These are phyloP conservation scores for Naganishia vaughanmartiniae DNA, from an alignment of 768 basidiomycete genomes.

Conservation along the genomic window DNA sequence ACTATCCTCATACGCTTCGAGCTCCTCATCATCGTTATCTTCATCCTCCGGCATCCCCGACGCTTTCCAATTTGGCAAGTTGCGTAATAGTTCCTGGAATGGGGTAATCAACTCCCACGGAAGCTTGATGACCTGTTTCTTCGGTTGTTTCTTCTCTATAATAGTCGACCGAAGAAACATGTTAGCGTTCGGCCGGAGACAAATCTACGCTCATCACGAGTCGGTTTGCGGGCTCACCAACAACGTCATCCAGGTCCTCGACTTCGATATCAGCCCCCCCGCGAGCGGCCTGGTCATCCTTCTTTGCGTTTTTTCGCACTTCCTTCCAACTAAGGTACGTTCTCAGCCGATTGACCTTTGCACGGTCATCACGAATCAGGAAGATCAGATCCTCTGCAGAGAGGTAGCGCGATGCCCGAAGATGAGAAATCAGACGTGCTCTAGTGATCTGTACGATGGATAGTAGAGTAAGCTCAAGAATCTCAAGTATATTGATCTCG, in stretches of 20 bases:
- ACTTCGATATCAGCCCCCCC: slow-evolving; percentile 73
- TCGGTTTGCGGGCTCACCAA: slow-evolving; percentile 21
- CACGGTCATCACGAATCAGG: slow-evolving; percentile 87
- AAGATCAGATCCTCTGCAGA: slow-evolving; percentile 94
- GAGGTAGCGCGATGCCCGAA: slow-evolving; percentile 78
- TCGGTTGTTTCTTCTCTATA: slow-evolving; percentile 65
- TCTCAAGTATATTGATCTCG: neutral
- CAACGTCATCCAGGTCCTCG: slow-evolving; percentile 64
- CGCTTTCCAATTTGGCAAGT: slow-evolving; percentile 26
- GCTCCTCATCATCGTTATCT: slow-evolving; percentile 91
- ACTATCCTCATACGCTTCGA: slow-evolving; percentile 93
- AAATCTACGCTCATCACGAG: neutral
- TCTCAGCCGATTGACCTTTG: slow-evolving; percentile 85
- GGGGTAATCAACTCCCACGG: slow-evolving; percentile 94
- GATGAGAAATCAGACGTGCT: slow-evolving; percentile 75
- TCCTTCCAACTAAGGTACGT: slow-evolving; percentile 98
- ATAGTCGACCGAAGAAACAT: neutral
- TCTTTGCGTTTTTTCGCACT: slow-evolving; percentile 90
- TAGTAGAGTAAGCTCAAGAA: neutral
- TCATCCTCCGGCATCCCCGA: slow-evolving; percentile 58
- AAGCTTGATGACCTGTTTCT: slow-evolving; percentile 89
- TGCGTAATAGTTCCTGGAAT: slow-evolving; percentile 75
- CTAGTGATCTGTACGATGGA: slow-evolving; percentile 66
- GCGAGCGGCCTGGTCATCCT: slow-evolving; percentile 76
- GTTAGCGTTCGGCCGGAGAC: neutral